phyloP scores from a whole-genome alignment of 768 basidiomycete species.

The Russula griseocarnosa region DNA sequence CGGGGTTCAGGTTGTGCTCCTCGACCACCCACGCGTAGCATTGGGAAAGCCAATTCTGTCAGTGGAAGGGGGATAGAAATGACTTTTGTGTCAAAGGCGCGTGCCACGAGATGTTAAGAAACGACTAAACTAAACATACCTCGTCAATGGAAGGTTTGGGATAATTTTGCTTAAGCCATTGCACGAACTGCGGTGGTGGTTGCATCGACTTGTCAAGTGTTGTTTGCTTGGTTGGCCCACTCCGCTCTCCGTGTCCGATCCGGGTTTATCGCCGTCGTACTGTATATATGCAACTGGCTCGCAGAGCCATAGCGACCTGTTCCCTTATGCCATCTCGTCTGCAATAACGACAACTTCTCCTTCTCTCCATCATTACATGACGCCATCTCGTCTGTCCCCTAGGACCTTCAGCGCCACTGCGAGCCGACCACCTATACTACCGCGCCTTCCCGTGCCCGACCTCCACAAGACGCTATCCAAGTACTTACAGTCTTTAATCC shows the following conservation, averaged over 20 bases:
- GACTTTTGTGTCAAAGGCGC: background rate
- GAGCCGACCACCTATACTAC: slow-evolving; percentile 36
- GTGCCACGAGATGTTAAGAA: background rate
- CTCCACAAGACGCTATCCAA: slow-evolving; percentile 68
- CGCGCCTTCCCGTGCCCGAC: slow-evolving; percentile 79
- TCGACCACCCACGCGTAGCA: slow-evolving; percentile 63
- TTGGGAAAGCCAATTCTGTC: slow-evolving; percentile 77
- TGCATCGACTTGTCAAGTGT: slow-evolving; percentile 28
- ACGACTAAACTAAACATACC: slow-evolving; percentile 40
- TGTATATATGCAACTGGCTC: too few relatives aligned
- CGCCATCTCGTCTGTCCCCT: background rate
- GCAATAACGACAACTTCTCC: background rate
- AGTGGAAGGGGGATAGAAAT: slow-evolving; percentile 10
- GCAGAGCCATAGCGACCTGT: background rate
- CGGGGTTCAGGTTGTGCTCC: slow-evolving; percentile 47
- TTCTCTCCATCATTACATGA: background rate
- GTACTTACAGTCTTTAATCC: slow-evolving; percentile 75
- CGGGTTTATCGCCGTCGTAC: too few relatives aligned
- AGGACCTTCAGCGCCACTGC: slow-evolving; percentile 1
- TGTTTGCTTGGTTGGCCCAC: background rate
- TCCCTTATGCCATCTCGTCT: slow-evolving; percentile 4
- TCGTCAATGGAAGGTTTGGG: slow-evolving; percentile 61
- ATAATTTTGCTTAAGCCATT: slow-evolving; percentile 56
- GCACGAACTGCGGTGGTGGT: slow-evolving; percentile 37
- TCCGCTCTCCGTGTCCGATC: background rate